Evolutionary conservation across 148 eudicot genomes (phyloP), one percentile per base, ranked within the genome.

Genomic region (Camellia sinensis): DNA sequence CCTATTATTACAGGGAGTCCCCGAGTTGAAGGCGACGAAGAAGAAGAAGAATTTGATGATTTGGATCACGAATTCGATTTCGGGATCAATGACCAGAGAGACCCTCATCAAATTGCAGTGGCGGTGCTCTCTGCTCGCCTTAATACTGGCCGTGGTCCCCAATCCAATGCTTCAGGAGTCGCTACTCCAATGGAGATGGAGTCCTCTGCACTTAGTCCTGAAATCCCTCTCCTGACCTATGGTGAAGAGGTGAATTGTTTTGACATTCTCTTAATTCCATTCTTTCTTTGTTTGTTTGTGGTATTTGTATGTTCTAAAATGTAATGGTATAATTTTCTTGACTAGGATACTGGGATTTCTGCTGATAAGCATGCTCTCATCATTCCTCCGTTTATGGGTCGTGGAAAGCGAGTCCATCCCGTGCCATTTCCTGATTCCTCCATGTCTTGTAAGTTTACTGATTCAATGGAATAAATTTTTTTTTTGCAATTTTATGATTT

Each of bases 361-460:
- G 82, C 94, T 3, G 92, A 89, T 82, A 89, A 87, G 80, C 94
- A 91, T 82, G 94, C 94, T 77, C 92, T 91, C 41, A 89, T 91
- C 66, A 76, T 91, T 29, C 94, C 94, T 1, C 94, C 94, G 37
- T 91, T 86, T 67, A 89, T 86, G 94, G 80, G 85, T 15, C 89
- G 90, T 19, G 90, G 88, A 64, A 91, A 85, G 83, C 81, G 88
- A 80, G 81, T 89, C 12, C 94, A 91, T 77, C 92, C 94, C 1
- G 78, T 85, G 77, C 90, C 87, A 4, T 87, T 37, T 83, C 6
- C 87, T 68, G 94, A 91, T 84, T 83, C 91, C 59, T 78, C 94
- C 73, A 86, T 91, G 85, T 85, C 94, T 50, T 73, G 94, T 91
- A 76, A 85, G 92, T 81, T 67, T 37, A 2, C 21, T 15, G 18